Conservation (phyloP, 176 grass and related monocot genomes). For the Triticum dicoccoides region DNA sequence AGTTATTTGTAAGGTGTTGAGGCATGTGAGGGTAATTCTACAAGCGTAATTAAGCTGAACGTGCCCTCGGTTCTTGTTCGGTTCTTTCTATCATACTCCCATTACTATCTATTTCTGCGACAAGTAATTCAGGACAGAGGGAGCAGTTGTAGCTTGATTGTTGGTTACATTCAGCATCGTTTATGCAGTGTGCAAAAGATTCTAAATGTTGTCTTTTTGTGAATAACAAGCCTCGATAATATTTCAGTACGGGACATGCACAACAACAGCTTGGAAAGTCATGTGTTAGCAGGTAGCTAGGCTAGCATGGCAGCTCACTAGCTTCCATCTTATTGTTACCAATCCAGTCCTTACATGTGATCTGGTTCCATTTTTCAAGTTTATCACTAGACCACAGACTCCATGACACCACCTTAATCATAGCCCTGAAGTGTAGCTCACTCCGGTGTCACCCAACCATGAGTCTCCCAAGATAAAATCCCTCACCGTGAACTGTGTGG, state of each 20-base stretch:
- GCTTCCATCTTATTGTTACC: too few relatives aligned
- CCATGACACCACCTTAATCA: background rate
- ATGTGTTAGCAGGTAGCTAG: too few relatives aligned
- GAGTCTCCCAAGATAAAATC: constrained; percentile 57
- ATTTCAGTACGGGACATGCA: too few relatives aligned
- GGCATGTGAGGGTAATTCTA: background rate
- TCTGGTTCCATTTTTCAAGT: background rate
- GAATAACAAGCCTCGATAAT: too few relatives aligned
- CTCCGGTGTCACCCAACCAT: constrained; percentile 47
- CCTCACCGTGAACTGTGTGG: constrained; percentile 46
- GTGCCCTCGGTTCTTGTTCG: background rate
- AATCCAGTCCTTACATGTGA: background rate
- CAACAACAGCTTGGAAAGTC: too few relatives aligned
- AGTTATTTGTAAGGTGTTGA: background rate
- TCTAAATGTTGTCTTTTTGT: too few relatives aligned
- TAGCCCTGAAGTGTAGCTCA: constrained; percentile 49
- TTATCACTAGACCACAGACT: background rate
- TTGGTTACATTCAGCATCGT: too few relatives aligned
- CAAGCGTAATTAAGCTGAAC: background rate
- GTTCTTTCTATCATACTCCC: background rate
- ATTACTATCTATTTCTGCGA: too few relatives aligned
- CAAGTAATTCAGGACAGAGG: too few relatives aligned
- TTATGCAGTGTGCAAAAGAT: too few relatives aligned
- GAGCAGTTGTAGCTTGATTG: too few relatives aligned
- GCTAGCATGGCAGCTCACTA: too few relatives aligned